phyloP scores from a whole-genome alignment of 352 stramenopile species.

The Globisporangium carolinianum region DNA sequence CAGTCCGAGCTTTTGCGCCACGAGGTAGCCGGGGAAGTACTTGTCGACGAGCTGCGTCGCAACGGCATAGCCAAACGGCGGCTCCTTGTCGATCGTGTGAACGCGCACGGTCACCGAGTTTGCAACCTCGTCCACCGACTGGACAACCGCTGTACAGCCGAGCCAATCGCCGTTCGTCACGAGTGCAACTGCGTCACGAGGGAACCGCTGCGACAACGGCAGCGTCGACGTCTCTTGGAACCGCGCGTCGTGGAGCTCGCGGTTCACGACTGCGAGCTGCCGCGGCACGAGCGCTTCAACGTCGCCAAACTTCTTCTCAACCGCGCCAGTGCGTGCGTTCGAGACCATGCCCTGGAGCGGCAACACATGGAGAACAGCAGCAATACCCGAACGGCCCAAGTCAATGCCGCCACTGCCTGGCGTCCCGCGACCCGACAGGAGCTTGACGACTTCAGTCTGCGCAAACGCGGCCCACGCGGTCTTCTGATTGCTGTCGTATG shows the following conservation, averaged over 20 bases:
- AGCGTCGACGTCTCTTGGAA: conserved; percentile 88
- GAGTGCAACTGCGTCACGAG: conserved; percentile 78
- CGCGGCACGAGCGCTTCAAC: conserved; percentile 93
- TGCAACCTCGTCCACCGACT: conserved; percentile 42
- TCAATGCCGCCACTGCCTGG: conserved; percentile 90
- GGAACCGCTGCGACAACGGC: conserved; percentile 88
- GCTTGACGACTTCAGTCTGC: conserved; percentile 54
- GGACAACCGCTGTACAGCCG: conserved; percentile 83
- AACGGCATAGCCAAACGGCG: conserved; percentile 96
- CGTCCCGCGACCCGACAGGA: conserved; percentile 65
- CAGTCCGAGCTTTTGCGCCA: conserved; percentile 90
- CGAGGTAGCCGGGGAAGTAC: conserved; percentile 62
- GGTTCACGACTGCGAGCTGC: conserved; percentile 92
- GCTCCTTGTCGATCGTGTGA: conserved; percentile 89
- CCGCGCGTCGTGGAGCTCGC: conserved; percentile 90
- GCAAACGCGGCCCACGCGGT: conserved; percentile 62
- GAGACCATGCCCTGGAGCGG: conserved; percentile 90
- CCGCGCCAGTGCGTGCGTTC: conserved; percentile 90
- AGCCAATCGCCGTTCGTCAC: conserved; percentile 88
- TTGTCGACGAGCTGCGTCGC: conserved; percentile 90
- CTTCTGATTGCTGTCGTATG: conserved; percentile 45
- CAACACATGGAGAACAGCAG: conserved; percentile 73
- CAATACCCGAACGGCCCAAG: conserved; percentile 82
- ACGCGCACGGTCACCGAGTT: conserved; percentile 88
- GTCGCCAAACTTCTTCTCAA: conserved; percentile 94